Percentiles rank a stretch among this genome's conserved stretches.
phyloP scores from a whole-genome alignment of 345 rosid species.

The Carallia brachiata region DNA sequence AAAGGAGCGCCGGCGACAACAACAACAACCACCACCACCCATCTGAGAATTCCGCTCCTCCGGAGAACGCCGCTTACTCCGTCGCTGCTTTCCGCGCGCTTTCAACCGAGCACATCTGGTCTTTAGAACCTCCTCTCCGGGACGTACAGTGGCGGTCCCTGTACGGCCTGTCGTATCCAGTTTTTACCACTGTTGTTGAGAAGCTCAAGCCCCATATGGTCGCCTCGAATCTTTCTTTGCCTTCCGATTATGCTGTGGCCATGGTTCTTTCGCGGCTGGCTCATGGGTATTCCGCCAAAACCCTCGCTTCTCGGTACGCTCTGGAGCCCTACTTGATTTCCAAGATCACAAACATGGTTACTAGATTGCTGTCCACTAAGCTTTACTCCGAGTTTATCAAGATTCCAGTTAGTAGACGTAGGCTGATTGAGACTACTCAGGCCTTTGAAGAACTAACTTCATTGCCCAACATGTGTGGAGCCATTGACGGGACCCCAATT shows the following conservation, averaged over 20 bases:
- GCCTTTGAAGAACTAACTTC: constrained; percentile 88
- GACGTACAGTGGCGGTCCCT: constrained; percentile 87
- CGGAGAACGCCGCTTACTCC: constrained; percentile 50
- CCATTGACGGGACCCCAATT: constrained; percentile 74
- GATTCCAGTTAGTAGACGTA: constrained; percentile 79
- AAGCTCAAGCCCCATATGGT: constrained; percentile 85
- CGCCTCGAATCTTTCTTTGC: constrained; percentile 88
- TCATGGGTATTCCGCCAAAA: constrained; percentile 73
- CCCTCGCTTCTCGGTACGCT: constrained; percentile 68
- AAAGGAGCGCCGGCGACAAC: not conserved
- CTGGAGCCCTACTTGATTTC: constrained; percentile 90
- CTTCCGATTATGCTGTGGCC: constrained; percentile 92
- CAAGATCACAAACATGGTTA: constrained; percentile 92
- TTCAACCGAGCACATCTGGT: constrained; percentile 87
- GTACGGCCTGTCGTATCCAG: constrained; percentile 85
- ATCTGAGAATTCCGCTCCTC: constrained; percentile 43
- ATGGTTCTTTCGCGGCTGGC: constrained; percentile 89
- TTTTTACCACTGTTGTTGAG: constrained; percentile 85
- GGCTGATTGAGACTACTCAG: constrained; percentile 80
- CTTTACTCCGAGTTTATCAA: constrained; percentile 89
- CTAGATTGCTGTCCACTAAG: constrained; percentile 83
- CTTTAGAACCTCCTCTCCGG: constrained; percentile 69
- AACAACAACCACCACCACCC: constrained; percentile 24
- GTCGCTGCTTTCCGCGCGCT: constrained; percentile 88
- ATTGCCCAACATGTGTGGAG: constrained; percentile 92